Evolutionary conservation across 2,329 filamentous ascomycete species (phyloP).

Genomic region (Chalaropsis thielavioides): DNA sequence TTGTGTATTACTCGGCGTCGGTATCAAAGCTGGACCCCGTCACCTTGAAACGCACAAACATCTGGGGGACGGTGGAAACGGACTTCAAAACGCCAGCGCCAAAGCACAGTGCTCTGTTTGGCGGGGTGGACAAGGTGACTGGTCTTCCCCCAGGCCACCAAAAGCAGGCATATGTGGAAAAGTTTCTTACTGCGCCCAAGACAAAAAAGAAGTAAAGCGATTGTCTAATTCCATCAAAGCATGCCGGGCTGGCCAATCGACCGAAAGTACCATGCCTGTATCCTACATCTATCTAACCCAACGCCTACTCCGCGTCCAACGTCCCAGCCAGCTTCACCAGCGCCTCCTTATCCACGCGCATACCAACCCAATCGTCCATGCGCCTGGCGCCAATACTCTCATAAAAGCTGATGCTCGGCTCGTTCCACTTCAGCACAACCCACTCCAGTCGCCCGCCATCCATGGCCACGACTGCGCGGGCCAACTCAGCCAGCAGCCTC

Average conservation of each 20-base stretch:
- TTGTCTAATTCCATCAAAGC: not conserved
- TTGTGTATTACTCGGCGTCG: constrained; percentile 14
- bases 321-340: constrained; percentile 44
- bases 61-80: constrained; percentile 12
- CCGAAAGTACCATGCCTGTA: not conserved
- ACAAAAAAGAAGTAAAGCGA: not conserved
- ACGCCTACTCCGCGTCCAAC: not conserved
- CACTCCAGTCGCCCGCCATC: constrained; percentile 70
- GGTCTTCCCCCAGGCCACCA: constrained; percentile 9
- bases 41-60: not conserved
- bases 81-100: not conserved
- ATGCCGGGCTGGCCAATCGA: not conserved
- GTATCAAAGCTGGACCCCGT: constrained; percentile 11
- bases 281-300: not conserved
- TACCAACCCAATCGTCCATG: constrained; percentile 59
- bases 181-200: not conserved
- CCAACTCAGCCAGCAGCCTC: constrained; percentile 57
- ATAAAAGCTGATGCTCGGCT: constrained; percentile 81
- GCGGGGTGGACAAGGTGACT: constrained; percentile 6
- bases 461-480: constrained; percentile 61
- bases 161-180: not conserved
- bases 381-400: constrained; percentile 50
- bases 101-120: constrained; percentile 1
- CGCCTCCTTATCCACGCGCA: constrained; percentile 56
- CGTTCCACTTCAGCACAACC: constrained; percentile 87